These are phyloP conservation scores for Trametes villosa DNA, from an alignment of 768 basidiomycete genomes.

Conservation along the genomic window DNA sequence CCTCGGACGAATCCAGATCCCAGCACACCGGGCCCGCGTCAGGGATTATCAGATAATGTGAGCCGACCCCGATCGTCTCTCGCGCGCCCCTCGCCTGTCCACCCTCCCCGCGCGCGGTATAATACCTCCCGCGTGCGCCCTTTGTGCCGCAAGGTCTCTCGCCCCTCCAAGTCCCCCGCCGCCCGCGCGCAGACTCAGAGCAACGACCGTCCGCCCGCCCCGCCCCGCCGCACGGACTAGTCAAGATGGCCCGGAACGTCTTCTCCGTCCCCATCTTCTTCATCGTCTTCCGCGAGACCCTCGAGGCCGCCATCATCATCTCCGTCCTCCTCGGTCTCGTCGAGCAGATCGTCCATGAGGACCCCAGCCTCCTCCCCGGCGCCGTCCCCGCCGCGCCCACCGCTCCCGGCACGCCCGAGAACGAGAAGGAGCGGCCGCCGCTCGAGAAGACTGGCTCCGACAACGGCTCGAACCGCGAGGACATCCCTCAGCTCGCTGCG, in stretches of 20 bases:
- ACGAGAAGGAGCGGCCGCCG: constrained; percentile 25
- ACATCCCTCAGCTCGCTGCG: constrained; percentile 26
- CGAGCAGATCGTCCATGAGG: constrained; percentile 70
- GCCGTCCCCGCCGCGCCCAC: constrained; percentile 5
- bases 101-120: constrained; percentile 6
- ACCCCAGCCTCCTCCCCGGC: constrained; percentile 23
- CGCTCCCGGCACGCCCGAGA: constrained; percentile 11
- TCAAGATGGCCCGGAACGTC: constrained; percentile 66
- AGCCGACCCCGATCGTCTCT: constrained; percentile 5
- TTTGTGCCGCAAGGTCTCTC: constrained; percentile 12
- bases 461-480: constrained; percentile 16
- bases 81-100: constrained; percentile 6
- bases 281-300: constrained; percentile 93
- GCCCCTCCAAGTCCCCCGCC: constrained; percentile 24
- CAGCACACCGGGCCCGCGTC: neutral
- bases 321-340: constrained; percentile 90
- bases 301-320: constrained; percentile 92
- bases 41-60: constrained; percentile 35
- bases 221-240: constrained; percentile 14
- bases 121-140: constrained; percentile 12
- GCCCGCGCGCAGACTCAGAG: constrained; percentile 10
- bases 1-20: constrained; percentile 4
- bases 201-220: constrained; percentile 9
- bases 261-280: constrained; percentile 96
- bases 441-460: constrained; percentile 18